Evolutionary conservation across 2,329 filamentous ascomycete species (phyloP).

Genomic region (Chlorencoelia australis): DNA sequence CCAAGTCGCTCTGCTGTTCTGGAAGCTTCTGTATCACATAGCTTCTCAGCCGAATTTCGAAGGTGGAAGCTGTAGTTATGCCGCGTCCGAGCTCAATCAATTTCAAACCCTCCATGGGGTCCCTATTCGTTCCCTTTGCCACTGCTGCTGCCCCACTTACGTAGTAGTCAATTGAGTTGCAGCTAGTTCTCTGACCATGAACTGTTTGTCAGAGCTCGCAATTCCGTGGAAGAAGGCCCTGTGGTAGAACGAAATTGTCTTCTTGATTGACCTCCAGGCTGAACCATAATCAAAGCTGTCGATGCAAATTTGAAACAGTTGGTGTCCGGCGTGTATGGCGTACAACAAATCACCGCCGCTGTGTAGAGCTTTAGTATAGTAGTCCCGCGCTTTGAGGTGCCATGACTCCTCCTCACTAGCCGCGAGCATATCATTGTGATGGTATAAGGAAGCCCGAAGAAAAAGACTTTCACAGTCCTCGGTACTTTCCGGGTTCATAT

Average conservation of each 20-base stretch:
- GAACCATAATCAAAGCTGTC: too few relatives aligned
- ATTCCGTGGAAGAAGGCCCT: background rate
- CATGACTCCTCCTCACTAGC: too few relatives aligned
- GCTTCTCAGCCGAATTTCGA: conserved; percentile 14
- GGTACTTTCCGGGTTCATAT: too few relatives aligned
- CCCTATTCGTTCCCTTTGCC: conserved; percentile 11
- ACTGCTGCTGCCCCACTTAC: conserved; percentile 19
- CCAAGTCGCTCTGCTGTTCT: background rate
- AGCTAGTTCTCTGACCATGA: conserved; percentile 13
- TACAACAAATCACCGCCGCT: too few relatives aligned
- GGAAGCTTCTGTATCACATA: background rate
- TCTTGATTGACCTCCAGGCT: too few relatives aligned
- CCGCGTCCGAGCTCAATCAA: conserved; percentile 24
- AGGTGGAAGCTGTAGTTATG: conserved; percentile 16
- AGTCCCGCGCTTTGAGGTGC: too few relatives aligned
- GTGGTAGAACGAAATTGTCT: background rate
- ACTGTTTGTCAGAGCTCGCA: conserved; percentile 16
- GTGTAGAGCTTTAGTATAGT: too few relatives aligned
- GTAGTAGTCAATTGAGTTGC: conserved; percentile 11
- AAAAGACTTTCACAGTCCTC: too few relatives aligned
- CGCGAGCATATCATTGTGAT: too few relatives aligned
- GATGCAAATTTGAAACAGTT: too few relatives aligned
- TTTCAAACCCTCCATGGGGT: conserved; percentile 8
- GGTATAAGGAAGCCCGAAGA: too few relatives aligned
- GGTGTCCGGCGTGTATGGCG: too few relatives aligned